Conservation (phyloP, 2,329 filamentous ascomycete species). For the Fusarium sp. region DNA sequence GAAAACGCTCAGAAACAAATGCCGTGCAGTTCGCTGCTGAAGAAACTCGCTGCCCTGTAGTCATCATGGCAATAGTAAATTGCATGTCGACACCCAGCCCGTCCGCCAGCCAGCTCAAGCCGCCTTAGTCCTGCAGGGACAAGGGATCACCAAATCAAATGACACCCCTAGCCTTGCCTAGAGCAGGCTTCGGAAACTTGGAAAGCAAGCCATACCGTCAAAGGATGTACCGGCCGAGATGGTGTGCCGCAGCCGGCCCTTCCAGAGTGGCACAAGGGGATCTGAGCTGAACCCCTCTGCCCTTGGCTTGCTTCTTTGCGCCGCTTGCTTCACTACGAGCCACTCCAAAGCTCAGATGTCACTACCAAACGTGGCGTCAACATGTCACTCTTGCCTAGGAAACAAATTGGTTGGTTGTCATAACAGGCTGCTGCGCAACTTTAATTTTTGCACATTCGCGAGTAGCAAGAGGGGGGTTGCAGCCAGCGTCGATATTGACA, state of each 20-base stretch:
- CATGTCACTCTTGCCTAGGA: constrained; percentile 12
- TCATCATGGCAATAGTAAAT: constrained; percentile 8
- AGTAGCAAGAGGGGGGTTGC: constrained; percentile 2
- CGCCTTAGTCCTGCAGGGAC: constrained; percentile 34
- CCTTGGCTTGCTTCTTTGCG: constrained; percentile 3
- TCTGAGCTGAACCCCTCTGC: constrained; percentile 23
- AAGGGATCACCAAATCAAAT: constrained; percentile 34
- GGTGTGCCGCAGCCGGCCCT: constrained; percentile 39
- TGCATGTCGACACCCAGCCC: not conserved
- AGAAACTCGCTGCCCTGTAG: not conserved
- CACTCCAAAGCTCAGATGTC: constrained; percentile 31
- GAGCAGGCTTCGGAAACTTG: constrained; percentile 21
- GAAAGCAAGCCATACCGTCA: constrained; percentile 39
- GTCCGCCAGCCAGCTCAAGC: not conserved
- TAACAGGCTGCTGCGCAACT: constrained; percentile 38
- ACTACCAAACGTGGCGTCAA: constrained; percentile 27
- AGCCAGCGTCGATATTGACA: constrained; percentile 1
- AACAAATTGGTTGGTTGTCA: constrained; percentile 33
- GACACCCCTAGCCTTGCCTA: constrained; percentile 19
- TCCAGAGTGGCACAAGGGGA: constrained; percentile 19
- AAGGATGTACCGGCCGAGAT: constrained; percentile 39
- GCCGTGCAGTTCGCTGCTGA: not conserved
- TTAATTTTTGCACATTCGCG: constrained; percentile 25
- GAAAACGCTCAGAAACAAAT: not conserved
- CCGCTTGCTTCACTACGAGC: constrained; percentile 15